Conservation (phyloP, 2,329 filamentous ascomycete species). For the Emericellopsis cladophorae region DNA sequence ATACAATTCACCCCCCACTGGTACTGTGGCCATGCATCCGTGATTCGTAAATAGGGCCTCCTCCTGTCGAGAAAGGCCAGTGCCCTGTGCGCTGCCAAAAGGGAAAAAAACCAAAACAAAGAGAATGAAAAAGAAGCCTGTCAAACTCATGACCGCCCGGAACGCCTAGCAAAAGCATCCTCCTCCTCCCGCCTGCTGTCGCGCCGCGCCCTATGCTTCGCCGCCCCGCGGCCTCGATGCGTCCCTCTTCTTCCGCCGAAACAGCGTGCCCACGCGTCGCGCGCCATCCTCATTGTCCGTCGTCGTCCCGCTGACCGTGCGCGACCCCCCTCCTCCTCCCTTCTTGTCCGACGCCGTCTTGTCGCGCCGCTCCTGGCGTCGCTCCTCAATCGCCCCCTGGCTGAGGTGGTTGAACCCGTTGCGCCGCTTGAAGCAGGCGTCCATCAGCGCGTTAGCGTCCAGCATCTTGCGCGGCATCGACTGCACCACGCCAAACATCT, state of each 20-base stretch:
- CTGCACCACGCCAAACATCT: slow-evolving; percentile 92
- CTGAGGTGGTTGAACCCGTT: slow-evolving; percentile 73
- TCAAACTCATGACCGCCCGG: no score
- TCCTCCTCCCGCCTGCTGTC: no score
- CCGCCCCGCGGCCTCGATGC: slow-evolving; percentile 4
- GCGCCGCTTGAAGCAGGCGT: slow-evolving; percentile 67
- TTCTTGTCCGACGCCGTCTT: slow-evolving; percentile 29
- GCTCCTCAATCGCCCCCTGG: slow-evolving; percentile 68
- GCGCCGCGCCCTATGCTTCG: background rate
- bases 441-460: slow-evolving; percentile 71
- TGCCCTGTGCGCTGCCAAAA: no score
- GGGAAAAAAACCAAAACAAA: no score
- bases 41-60: no score
- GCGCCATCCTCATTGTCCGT: slow-evolving; percentile 15
- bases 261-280: slow-evolving; percentile 31
- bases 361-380: slow-evolving; percentile 55
- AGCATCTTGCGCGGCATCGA: slow-evolving; percentile 68
- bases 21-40: no score
- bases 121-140: no score
- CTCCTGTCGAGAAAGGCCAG: no score
- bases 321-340: slow-evolving; percentile 7
- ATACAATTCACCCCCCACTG: no score
- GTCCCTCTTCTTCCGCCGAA: slow-evolving; percentile 27
- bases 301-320: slow-evolving; percentile 16
- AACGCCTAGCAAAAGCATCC: no score